phyloP scores from a whole-genome alignment of 2,329 filamentous ascomycete genomes.

The Fusarium robinianum region DNA sequence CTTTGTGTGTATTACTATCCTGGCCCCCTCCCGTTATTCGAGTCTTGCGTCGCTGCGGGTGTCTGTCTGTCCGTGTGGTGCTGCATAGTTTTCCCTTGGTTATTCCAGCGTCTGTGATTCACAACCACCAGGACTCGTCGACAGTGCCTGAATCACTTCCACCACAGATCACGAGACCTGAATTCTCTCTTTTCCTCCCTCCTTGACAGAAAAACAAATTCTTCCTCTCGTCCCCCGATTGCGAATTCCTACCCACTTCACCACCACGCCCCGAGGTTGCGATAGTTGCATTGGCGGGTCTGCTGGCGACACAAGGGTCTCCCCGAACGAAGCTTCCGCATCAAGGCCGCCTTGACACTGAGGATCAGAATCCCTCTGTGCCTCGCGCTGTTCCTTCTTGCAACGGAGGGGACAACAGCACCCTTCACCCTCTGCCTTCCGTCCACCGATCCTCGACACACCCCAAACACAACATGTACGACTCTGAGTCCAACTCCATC shows the following conservation, averaged over 20 bases:
- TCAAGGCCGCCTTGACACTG: too few species aligned
- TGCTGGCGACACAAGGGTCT: conserved; percentile 8
- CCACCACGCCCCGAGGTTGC: conserved; percentile 2
- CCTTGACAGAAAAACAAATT: conserved; percentile 6
- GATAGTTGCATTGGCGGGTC: conserved; percentile 3
- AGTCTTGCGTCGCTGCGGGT: conserved; percentile 29
- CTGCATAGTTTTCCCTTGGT: conserved; percentile 36
- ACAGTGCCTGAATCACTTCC: conserved; percentile 32
- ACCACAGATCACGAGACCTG: conserved; percentile 25
- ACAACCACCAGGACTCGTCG: conserved; percentile 23
- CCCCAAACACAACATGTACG: conserved; percentile 28
- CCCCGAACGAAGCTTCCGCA: too few species aligned
- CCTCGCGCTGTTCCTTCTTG: conserved; percentile 16
- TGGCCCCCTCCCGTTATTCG: conserved; percentile 22
- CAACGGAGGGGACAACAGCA: conserved; percentile 28
- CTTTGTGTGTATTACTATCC: conserved; percentile 35
- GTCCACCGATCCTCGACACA: conserved; percentile 21
- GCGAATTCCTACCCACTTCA: conserved; percentile 11
- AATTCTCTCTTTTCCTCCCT: conserved; percentile 14
- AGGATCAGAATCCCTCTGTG: too few species aligned
- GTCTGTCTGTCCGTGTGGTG: conserved; percentile 33
- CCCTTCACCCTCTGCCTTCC: conserved; percentile 11
- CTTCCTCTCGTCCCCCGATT: conserved; percentile 20
- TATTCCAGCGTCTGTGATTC: conserved; percentile 36
- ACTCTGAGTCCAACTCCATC: conserved; percentile 21